Conservation (phyloP, 495 filamentous ascomycete species). For the Penicillium soppii region DNA sequence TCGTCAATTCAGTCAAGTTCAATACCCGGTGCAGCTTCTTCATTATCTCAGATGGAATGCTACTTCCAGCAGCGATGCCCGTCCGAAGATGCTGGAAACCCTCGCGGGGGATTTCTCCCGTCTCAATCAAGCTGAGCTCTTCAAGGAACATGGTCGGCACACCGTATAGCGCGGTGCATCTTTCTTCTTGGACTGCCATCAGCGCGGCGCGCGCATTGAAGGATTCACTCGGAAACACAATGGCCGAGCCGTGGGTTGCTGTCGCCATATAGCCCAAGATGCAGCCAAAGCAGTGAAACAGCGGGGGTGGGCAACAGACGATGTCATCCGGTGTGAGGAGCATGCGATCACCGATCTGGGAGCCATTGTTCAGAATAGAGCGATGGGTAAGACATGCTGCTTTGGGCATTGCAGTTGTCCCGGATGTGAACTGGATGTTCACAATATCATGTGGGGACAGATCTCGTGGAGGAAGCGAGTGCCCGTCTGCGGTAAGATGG, state of each 20-base stretch:
- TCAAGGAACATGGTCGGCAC: constrained; percentile 96
- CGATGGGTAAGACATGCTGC: constrained; percentile 85
- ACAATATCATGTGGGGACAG: constrained; percentile 71
- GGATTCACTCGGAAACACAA: constrained; percentile 84
- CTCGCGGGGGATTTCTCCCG: constrained; percentile 47
- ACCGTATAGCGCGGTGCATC: constrained; percentile 83
- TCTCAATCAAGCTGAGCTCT: constrained; percentile 71
- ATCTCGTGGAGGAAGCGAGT: constrained; percentile 35
- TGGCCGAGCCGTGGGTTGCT: constrained; percentile 78
- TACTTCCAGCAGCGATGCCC: constrained; percentile 88
- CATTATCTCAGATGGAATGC: constrained; percentile 84
- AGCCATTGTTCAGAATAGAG: constrained; percentile 87
- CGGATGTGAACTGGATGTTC: constrained; percentile 97
- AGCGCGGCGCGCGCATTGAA: constrained; percentile 80
- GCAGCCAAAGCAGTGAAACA: constrained; percentile 92
- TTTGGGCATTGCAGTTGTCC: constrained; percentile 87
- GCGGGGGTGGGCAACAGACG: constrained; percentile 81
- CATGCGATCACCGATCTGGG: constrained; percentile 80
- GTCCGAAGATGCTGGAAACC: constrained; percentile 75
- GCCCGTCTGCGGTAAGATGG: constrained; percentile 49
- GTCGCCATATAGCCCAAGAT: constrained; percentile 94
- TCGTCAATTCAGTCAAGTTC: constrained; percentile 82
- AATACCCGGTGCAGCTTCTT: constrained; percentile 69
- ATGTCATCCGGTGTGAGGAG: constrained; percentile 68
- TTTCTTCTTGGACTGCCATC: constrained; percentile 67